Base-by-base conservation (phyloP, 1,284 basidiomycete genomes). In the Ceratobasidium sp. region DNA sequence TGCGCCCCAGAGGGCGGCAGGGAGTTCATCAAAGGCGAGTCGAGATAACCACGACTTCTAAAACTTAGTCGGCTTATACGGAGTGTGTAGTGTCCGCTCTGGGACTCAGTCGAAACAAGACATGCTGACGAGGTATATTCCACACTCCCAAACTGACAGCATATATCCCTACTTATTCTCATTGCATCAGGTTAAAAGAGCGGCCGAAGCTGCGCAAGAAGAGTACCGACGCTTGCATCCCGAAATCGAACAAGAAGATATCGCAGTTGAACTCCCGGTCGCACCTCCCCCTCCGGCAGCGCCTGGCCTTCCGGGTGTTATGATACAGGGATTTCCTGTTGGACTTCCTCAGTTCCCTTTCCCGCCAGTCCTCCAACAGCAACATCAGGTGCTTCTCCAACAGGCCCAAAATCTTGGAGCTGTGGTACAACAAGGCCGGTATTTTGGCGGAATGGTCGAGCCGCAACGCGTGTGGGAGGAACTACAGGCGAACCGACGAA, bases 111-210 rank as follows among this genome's bases (percentile, higher is more conserved):
- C 0, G 90, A 91, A 72, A 81, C 85, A 72, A 83, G 88, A 26
- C 89, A 91, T 77, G 84, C 82, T 21, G 83, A 87, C 64, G 91
- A 92, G 81, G 91, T 90, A 75, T 60, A 82, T 79, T 16, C 23
- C 14, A 52, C 8, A 52, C 30, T 28, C 14, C 10, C 2, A 21
- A 2, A 21, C 4, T 34, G 6, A n/a, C 48, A n/a, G 9, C 18
- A 30, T 21, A 28, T 26, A 36, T 21, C 48, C 55, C 10, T 32
- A 48, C 30, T 62, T 41, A 59, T 61, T 46, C 36, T 32, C n/a
- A n/a, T n/a, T n/a, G n/a, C n/a, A 67, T 21, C 74, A 93, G 91
- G 88, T 93, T n/a, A 84, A 86, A 43, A 85, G 82, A 57, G 92
- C 92, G 0, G 87, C 88, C 18, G 86, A 91, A 77, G 84, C 82